A percentile compares a stretch with the other conserved stretches of the same genome.
These are phyloP conservation scores for Alternaria sp. DNA, from an alignment of 2,329 filamentous ascomycete species.

Conservation along the genomic window DNA sequence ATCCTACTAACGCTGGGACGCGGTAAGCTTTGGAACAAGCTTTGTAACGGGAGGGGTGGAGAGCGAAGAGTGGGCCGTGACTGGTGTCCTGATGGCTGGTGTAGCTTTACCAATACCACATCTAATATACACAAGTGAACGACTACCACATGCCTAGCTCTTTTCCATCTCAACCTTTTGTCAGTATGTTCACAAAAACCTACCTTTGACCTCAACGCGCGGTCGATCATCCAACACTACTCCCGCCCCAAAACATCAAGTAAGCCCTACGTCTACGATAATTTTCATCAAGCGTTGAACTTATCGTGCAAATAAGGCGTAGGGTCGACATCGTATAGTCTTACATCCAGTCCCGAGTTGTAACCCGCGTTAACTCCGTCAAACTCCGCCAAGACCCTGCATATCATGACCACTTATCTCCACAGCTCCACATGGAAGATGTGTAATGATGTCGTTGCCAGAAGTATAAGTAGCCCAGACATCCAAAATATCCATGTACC, in stretches of 20 bases:
- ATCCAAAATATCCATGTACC: not conserved
- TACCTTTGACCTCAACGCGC: not conserved
- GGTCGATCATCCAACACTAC: not conserved
- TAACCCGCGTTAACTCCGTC: not conserved
- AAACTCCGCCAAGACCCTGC: not conserved
- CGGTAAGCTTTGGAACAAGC: not conserved
- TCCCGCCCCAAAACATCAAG: not conserved
- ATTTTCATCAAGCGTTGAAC: not conserved
- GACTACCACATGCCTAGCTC: not conserved
- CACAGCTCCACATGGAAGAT: not conserved
- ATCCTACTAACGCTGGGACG: conserved; percentile 21
- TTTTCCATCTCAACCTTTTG: not conserved
- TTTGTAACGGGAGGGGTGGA: too few relatives aligned
- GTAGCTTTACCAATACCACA: not conserved
- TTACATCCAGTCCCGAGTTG: not conserved
- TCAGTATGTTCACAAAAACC: not conserved
- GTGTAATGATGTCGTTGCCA: not conserved
- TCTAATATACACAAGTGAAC: not conserved
- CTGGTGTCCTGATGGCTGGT: too few relatives aligned
- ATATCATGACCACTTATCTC: not conserved
- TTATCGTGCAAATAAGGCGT: not conserved
- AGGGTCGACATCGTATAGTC: not conserved
- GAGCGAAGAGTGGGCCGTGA: too few relatives aligned
- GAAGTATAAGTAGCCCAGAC: not conserved
- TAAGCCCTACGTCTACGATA: not conserved